phyloP scores from a whole-genome alignment of 345 rosid genomes.

The Citrus sp. region DNA sequence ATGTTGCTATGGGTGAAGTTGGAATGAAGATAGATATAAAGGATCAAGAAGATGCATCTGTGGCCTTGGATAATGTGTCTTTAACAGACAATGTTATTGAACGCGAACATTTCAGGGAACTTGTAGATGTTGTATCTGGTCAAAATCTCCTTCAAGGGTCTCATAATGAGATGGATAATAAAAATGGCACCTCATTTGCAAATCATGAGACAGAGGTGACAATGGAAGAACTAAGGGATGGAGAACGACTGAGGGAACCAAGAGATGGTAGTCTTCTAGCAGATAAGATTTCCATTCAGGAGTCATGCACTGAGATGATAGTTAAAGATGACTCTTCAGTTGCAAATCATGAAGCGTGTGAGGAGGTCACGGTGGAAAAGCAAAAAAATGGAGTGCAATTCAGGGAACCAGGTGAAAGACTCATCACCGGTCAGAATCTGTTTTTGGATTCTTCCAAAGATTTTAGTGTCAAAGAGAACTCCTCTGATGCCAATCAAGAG shows the following conservation, averaged over 20 bases:
- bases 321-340: slow-evolving; percentile 14
- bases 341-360: slow-evolving; percentile 21
- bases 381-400: slow-evolving; percentile 23
- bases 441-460: slow-evolving; percentile 10
- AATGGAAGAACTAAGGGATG: slow-evolving; percentile 23
- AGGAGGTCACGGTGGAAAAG: slow-evolving; percentile 27
- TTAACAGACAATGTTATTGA: slow-evolving; percentile 21
- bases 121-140: slow-evolving; percentile 21
- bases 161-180: slow-evolving; percentile 17
- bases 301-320: slow-evolving; percentile 16
- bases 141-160: slow-evolving; percentile 17
- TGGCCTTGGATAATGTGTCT: slow-evolving; percentile 13
- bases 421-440: slow-evolving; percentile 15
- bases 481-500: slow-evolving; percentile 19
- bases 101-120: slow-evolving; percentile 27
- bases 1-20: slow-evolving; percentile 17
- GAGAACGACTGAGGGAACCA: neutral
- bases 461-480: slow-evolving; percentile 19
- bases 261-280: slow-evolving; percentile 13
- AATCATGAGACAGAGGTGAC: slow-evolving; percentile 21
- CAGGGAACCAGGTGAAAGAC: slow-evolving; percentile 17
- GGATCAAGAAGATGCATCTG: slow-evolving; percentile 17
- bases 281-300: slow-evolving; percentile 19
- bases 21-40: slow-evolving; percentile 13
- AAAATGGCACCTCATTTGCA: slow-evolving; percentile 19